Evolutionary conservation across 148 eudicot species (phyloP).

Genomic region (Cornus florida): DNA sequence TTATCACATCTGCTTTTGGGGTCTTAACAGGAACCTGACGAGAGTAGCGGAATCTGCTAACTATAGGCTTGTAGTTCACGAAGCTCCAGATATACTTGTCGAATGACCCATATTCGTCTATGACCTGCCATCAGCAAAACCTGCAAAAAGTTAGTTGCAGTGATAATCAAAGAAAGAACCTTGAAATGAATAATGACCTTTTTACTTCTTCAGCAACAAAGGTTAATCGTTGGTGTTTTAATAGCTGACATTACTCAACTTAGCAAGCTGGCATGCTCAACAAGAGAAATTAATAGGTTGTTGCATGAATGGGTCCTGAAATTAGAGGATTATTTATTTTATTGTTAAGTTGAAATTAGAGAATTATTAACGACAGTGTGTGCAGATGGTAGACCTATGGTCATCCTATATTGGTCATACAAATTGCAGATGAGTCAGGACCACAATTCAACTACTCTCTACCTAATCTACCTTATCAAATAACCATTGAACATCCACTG

Average conservation of each 20-base stretch:
- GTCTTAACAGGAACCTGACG: constrained; percentile 58
- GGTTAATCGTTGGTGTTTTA: constrained; percentile 2
- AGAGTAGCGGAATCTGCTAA: constrained; percentile 41
- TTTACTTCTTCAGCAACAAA: not conserved
- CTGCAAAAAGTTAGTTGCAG: constrained; percentile 26
- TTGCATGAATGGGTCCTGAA: constrained; percentile 4
- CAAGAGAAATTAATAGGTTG: constrained; percentile 9
- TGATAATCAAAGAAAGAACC: not conserved
- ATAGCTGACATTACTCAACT: not conserved
- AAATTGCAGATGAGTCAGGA: not conserved
- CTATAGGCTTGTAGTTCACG: constrained; percentile 38
- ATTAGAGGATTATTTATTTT: not conserved
- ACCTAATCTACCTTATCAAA: constrained; percentile 10
- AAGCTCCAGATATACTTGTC: constrained; percentile 67
- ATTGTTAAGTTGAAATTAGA: not conserved
- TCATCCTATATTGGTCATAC: not conserved
- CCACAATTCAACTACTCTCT: constrained; percentile 12
- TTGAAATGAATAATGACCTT: not conserved
- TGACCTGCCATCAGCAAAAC: constrained; percentile 36
- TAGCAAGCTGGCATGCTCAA: constrained; percentile 13
- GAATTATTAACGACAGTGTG: not conserved
- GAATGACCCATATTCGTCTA: constrained; percentile 51
- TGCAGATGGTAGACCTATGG: not conserved
- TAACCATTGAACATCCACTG: not conserved
- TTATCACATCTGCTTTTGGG: constrained; percentile 53